Base-by-base conservation (phyloP, 257 asterid genomes). In the Lycium ferocissimum region DNA sequence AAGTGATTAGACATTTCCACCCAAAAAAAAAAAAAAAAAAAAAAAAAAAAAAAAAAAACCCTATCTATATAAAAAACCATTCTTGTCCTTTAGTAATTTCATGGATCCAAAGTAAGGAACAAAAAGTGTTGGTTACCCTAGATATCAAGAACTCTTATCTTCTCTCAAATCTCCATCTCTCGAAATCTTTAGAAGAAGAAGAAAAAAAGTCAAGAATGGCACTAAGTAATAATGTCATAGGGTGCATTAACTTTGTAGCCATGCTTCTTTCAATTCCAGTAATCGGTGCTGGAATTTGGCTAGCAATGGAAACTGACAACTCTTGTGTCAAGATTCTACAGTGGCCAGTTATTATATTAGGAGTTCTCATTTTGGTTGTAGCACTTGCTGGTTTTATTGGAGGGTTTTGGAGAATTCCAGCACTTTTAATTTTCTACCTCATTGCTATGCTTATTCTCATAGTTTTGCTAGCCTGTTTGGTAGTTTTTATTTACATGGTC, bases 281-380 rank as follows among this genome's bases (percentile, higher is more conserved):
- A 2, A 95, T 95, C 35, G 97, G 98, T 33, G 90, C 97, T 22
- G 99, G 98, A 6, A 93, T 95, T 56, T 94, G 97, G 99, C 96
- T 95, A 0, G 82, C 97, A 26, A 92, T 95, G 5, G 89, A 89
- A 75, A 88, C 91, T 0, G 98, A 92, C 86, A 94, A 95, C 85
- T 90, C 99, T 0, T 95, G 98, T 40, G 93, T 95, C 10, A 92
- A 89, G 81, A 81, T 94, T 83, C 92, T 95, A 0, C 96, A 94
- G 54, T 92, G 97, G 97, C 97, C 99, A 18, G 97, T 96, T 5
- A 92, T 96, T 43, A 81, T 94, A 9, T 87, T 96, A 8, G 99
- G 99, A 9, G 87, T 94, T 2, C 85, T 94, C 6, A 87, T 92
- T 85, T 87, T 95, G 5, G 82, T 90, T 0, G 98, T 92, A 14